Conservation (phyloP, 169 alveolate genomes). For the Condylostoma magnum region DNA sequence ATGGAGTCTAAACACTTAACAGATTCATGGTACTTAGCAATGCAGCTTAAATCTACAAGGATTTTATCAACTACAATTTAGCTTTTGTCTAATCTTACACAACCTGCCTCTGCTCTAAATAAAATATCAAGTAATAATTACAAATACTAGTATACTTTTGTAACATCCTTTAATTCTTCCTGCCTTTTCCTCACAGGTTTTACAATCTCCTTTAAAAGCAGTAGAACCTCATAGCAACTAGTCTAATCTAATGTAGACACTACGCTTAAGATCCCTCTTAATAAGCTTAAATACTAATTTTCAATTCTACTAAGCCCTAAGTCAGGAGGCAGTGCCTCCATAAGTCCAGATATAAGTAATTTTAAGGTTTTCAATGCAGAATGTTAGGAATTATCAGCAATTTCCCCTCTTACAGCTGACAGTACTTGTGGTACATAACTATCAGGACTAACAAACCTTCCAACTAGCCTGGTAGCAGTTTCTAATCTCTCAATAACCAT, state of each 20-base stretch:
- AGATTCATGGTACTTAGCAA: too few species aligned
- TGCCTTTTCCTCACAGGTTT: neutral
- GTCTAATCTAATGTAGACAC: neutral
- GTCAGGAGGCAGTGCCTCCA: conserved; percentile 27
- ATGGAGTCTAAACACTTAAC: too few species aligned
- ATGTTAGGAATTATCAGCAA: neutral
- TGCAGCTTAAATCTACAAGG: too few species aligned
- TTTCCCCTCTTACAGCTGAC: conserved; percentile 32
- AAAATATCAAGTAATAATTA: neutral
- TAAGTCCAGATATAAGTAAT: neutral
- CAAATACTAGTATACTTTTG: neutral
- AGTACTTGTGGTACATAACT: conserved; percentile 31
- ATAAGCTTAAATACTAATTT: neutral
- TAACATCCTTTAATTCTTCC: conserved; percentile 18
- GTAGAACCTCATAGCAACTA: neutral
- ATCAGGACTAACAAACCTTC: conserved; percentile 20
- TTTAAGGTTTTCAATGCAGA: conserved; percentile 2
- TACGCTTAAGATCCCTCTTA: neutral
- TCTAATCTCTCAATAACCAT: conserved; percentile 1
- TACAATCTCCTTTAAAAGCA: conserved; percentile 6
- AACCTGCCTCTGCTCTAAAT: conserved; percentile 15
- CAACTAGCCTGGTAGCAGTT: conserved; percentile 13
- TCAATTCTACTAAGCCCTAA: conserved; percentile 13
- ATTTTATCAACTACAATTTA: too few species aligned
- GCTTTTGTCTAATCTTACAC: too few species aligned